Evolutionary conservation across 2,329 filamentous ascomycete genomes (phyloP), one percentile per base, ranked within the genome.

Genomic region (Ceratocystis harringtonii): DNA sequence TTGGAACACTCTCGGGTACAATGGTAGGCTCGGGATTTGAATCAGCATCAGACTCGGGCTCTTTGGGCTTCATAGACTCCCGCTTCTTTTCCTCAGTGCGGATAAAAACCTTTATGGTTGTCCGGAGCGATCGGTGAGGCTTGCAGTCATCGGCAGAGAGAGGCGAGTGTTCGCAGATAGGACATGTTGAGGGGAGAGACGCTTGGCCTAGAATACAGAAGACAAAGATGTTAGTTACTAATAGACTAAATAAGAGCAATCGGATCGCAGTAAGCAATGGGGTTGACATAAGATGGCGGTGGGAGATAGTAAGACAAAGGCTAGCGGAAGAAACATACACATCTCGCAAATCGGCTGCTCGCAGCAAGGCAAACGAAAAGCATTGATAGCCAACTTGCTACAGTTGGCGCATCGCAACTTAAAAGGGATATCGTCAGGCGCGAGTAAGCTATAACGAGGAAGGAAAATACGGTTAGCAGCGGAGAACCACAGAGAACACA

Each of bases 381-480:
- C 90, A 74, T 96, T 95, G 69, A 95, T 79, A 36, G 91, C 92
- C 67, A 97, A 81, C 75, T 89, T 91, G 77, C 88, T 94, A 77
- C 94, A 99, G 70, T 90, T 89, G 63, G 90, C 90, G 79, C 94
- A 99, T 76, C 92, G 88, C 69, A 99, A 82, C 80, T 96, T 96
- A 72, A 92, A 90, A n/a, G 94, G 94, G 66, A 96, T 91, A 68
- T 94, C 90, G 71, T 92, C 89, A 69, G 88, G 84, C 22, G 84
- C 79, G 68, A 96, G 80, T 62, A 88, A 87, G 74, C 90, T 95
- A 72, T 30, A 45, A 58, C 32, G 32, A 44, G 15, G 48, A 22
- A 63, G 41, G 44, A 48, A 43, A 67, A 62, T 45, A 12, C 12
- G 15, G 68, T 70, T 60, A 65, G 61, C 44, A 57, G 57, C 2